A percentile compares a stretch with the other conserved stretches of the same genome.
phyloP scores from a whole-genome alignment of 495 filamentous ascomycete species.

The Aspergillus ellipticus region DNA sequence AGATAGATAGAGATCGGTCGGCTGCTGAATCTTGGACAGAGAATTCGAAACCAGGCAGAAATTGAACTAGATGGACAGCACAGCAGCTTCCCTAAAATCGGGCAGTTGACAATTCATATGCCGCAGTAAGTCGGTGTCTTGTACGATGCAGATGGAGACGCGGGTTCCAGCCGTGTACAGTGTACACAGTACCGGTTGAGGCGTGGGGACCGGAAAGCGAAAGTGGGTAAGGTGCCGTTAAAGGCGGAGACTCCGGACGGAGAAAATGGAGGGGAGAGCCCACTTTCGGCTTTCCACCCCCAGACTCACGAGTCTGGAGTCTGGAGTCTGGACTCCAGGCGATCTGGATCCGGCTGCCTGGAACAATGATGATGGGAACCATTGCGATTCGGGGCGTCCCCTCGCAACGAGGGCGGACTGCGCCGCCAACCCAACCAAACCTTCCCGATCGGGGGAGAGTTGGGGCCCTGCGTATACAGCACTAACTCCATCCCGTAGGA shows the following conservation, averaged over 20 bases:
- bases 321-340: not conserved
- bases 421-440: not conserved
- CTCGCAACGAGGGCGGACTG: not conserved
- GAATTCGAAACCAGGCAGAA: not conserved
- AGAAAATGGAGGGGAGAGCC: not conserved
- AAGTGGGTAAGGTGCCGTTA: not conserved
- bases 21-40: not conserved
- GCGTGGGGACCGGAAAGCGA: not conserved
- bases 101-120: not conserved
- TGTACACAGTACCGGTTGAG: not conserved
- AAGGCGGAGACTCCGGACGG: not conserved
- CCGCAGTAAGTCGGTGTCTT: too few species aligned
- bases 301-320: conserved; percentile 8
- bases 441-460: not conserved
- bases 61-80: not conserved
- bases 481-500: not conserved
- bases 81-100: not conserved
- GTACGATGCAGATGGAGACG: not conserved
- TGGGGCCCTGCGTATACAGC: too few species aligned
- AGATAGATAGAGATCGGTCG: not conserved
- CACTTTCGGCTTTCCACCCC: conserved; percentile 5
- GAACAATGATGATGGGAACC: not conserved
- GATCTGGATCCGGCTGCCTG: not conserved
- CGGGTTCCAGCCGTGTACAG: not conserved
- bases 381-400: not conserved